Conservation (phyloP, 495 filamentous ascomycete genomes). For the Aspergillus funiculosus region DNA sequence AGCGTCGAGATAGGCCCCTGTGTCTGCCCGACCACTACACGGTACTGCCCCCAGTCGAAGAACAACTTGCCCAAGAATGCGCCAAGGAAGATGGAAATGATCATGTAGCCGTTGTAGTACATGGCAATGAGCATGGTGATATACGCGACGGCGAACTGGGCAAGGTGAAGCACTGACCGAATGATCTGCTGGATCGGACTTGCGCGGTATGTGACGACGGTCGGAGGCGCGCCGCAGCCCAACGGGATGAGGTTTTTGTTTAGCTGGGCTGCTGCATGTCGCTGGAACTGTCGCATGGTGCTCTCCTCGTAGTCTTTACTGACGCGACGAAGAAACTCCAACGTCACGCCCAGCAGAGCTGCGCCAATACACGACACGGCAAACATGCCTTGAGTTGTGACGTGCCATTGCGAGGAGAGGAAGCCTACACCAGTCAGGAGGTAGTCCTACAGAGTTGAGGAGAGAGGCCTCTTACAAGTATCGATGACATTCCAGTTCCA, state of each 20-base stretch:
- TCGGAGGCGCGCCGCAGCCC: slow-evolving; percentile 15
- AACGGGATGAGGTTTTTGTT: slow-evolving; percentile 14
- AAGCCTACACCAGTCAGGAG: slow-evolving; percentile 34
- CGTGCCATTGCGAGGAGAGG: slow-evolving; percentile 54
- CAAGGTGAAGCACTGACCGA: slow-evolving; percentile 52
- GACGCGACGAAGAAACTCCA: slow-evolving; percentile 55
- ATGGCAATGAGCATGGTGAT: slow-evolving; percentile 60
- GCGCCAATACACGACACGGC: slow-evolving; percentile 63
- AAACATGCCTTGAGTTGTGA: slow-evolving; percentile 53
- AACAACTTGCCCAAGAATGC: slow-evolving; percentile 51
- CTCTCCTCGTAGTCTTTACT: slow-evolving; percentile 53
- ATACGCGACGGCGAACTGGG: slow-evolving; percentile 60
- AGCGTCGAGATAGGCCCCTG: background rate
- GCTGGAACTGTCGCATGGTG: slow-evolving; percentile 41
- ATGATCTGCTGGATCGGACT: slow-evolving; percentile 50
- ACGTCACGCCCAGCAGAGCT: slow-evolving; percentile 51
- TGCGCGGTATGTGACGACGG: slow-evolving; percentile 35
- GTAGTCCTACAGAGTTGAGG: background rate
- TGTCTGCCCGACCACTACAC: slow-evolving; percentile 18
- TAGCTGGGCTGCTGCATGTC: slow-evolving; percentile 20
- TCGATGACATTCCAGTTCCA: slow-evolving; percentile 67
- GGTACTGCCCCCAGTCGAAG: slow-evolving; percentile 46
- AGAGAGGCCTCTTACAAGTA: slow-evolving; percentile 35
- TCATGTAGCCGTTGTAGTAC: slow-evolving; percentile 58
- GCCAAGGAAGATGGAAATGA: slow-evolving; percentile 56